Conservation (phyloP, 2,329 filamentous ascomycete genomes). For the Diplocarpon mali region DNA sequence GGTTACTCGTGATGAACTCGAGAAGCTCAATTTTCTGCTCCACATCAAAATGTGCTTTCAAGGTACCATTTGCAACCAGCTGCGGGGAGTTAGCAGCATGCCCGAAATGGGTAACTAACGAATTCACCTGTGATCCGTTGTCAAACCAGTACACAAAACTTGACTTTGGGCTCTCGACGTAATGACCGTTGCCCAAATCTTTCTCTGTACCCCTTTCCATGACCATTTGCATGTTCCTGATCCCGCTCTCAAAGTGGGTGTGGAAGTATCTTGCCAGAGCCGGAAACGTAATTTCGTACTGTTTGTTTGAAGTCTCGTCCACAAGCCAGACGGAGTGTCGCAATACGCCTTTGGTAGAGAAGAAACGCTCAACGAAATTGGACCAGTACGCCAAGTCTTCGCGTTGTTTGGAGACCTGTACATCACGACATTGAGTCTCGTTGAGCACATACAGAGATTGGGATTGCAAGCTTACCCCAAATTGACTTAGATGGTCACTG, state of each 20-base stretch:
- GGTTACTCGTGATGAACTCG: slow-evolving; percentile 64
- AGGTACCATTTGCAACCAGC: slow-evolving; percentile 65
- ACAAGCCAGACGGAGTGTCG: slow-evolving; percentile 55
- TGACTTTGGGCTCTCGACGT: slow-evolving; percentile 64
- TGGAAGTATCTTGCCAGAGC: slow-evolving; percentile 82
- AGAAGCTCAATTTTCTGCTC: slow-evolving; percentile 75
- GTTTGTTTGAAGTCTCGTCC: slow-evolving; percentile 55
- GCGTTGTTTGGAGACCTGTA: slow-evolving; percentile 44
- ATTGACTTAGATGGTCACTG: slow-evolving; percentile 49
- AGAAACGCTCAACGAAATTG: slow-evolving; percentile 69
- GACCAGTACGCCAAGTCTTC: slow-evolving; percentile 71
- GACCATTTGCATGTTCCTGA: slow-evolving; percentile 76
- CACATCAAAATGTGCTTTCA: slow-evolving; percentile 69
- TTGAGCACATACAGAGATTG: slow-evolving; percentile 19
- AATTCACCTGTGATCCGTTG: slow-evolving; percentile 66
- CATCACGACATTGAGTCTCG: slow-evolving; percentile 12
- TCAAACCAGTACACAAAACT: slow-evolving; percentile 86
- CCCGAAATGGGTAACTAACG: neutral
- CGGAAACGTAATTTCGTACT: slow-evolving; percentile 75
- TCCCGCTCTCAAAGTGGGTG: slow-evolving; percentile 77
- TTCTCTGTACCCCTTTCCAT: slow-evolving; percentile 57
- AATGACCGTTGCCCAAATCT: slow-evolving; percentile 51
- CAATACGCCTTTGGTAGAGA: slow-evolving; percentile 66
- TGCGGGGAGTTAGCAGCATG: slow-evolving; percentile 30
- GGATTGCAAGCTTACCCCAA: slow-evolving; percentile 34